Percentiles rank a stretch among this genome's conserved stretches.
Conservation (phyloP, 2,329 filamentous ascomycete genomes). For the Dothiorella sarmentorum region DNA sequence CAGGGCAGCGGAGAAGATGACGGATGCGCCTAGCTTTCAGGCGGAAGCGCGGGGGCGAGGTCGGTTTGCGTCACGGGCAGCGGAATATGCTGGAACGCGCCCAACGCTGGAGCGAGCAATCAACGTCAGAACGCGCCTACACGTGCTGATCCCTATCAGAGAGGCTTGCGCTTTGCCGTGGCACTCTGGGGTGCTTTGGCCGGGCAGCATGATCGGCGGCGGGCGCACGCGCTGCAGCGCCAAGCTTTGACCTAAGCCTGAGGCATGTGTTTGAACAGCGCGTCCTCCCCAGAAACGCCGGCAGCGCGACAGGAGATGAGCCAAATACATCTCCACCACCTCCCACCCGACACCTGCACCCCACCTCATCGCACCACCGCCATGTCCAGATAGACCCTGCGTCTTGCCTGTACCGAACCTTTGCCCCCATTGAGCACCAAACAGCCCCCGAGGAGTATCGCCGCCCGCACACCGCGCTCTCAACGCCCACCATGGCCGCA, state of each 20-base stretch:
- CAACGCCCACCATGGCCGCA: conserved; percentile 15
- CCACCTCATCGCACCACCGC: conserved; percentile 1
- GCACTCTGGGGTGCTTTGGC: background rate
- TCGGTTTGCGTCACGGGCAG: conserved; percentile 9
- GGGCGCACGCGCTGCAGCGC: conserved; percentile 1
- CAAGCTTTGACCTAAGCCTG: conserved; percentile 13
- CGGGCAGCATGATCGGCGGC: conserved; percentile 10
- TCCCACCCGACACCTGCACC: conserved; percentile 4
- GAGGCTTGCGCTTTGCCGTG: background rate
- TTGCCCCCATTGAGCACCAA: conserved; percentile 3
- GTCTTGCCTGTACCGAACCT: background rate
- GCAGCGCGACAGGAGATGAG: conserved; percentile 17
- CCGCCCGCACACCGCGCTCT: conserved; percentile 3
- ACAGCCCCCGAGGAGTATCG: conserved; percentile 5
- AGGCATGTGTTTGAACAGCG: conserved; percentile 17
- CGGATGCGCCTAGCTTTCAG: conserved; percentile 17
- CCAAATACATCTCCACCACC: conserved; percentile 14
- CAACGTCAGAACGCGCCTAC: background rate
- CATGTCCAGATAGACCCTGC: conserved; percentile 14
- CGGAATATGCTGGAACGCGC: conserved; percentile 14
- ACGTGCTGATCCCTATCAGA: conserved; percentile 9
- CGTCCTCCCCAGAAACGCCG: conserved; percentile 15
- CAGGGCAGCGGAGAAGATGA: conserved; percentile 7
- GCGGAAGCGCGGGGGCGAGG: conserved; percentile 5
- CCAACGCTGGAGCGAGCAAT: conserved; percentile 1